Conservation (phyloP, 768 basidiomycete genomes). For the Lactifluus subvellereus region DNA sequence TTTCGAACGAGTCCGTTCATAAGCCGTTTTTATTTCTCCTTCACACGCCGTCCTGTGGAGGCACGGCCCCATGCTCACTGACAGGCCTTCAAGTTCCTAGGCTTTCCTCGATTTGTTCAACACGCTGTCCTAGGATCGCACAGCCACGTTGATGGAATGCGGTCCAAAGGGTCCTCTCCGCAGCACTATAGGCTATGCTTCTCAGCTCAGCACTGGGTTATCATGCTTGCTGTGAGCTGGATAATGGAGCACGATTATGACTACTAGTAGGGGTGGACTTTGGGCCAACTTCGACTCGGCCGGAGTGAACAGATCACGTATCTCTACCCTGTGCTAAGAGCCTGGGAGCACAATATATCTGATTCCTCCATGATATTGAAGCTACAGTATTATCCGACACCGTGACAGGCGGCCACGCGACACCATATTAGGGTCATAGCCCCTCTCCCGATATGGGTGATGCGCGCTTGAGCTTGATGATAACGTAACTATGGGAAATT, state of each 20-base stretch:
- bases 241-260: background rate
- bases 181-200: background rate
- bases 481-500: background rate
- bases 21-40: background rate
- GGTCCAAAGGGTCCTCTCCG: background rate
- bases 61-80: too few species aligned
- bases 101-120: background rate
- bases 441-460: background rate
- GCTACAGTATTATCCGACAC: too few species aligned
- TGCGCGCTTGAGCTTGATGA: background rate
- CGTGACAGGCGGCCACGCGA: too few species aligned
- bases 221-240: background rate
- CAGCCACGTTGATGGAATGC: background rate
- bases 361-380: too few species aligned
- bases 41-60: too few species aligned
- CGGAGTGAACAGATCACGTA: background rate
- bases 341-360: background rate
- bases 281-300: background rate
- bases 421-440: background rate
- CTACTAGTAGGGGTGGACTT: background rate
- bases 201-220: background rate
- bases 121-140: background rate
- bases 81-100: too few species aligned
- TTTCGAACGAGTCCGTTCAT: background rate
- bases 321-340: background rate